These are phyloP conservation scores for Lachancea kluyveri DNA, from an alignment of 805 yeast genomes.

Conservation along the genomic window DNA sequence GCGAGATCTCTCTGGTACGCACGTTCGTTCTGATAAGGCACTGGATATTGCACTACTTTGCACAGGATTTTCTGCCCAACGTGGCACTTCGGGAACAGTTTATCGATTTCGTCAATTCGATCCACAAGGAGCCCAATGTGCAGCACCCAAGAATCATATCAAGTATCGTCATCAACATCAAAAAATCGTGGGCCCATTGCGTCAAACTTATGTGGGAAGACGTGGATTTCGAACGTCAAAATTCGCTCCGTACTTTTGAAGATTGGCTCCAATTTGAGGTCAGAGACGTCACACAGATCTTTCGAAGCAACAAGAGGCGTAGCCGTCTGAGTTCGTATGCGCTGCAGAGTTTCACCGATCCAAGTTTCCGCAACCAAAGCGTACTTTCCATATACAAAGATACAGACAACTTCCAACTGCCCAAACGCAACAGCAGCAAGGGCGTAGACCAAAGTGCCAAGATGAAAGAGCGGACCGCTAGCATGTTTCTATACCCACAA, in stretches of 20 bases:
- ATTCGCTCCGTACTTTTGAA: conserved; percentile 5
- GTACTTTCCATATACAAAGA: conserved; percentile 25
- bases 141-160: conserved; percentile 23
- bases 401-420: conserved; percentile 17
- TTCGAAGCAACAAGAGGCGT: conserved; percentile 13
- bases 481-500: conserved; percentile 28
- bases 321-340: conserved; percentile 29
- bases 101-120: conserved; percentile 34
- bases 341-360: conserved; percentile 24
- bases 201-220: conserved; percentile 25
- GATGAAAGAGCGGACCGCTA: conserved; percentile 18
- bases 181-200: conserved; percentile 42
- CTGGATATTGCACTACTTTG: conserved; percentile 84
- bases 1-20: conserved; percentile 65
- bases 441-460: conserved; percentile 3
- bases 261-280: conserved; percentile 22
- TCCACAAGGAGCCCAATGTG: conserved; percentile 1
- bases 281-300: conserved; percentile 17
- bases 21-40: conserved; percentile 84
- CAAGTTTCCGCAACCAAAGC: conserved; percentile 27
- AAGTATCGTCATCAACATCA: conserved; percentile 39
- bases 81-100: conserved; percentile 41
- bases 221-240: conserved; percentile 16
- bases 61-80: conserved; percentile 69
- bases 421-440: conserved; percentile 5